A percentile compares a stretch with the other conserved stretches of the same genome.
These are phyloP conservation scores for Cyclotella distinguenda DNA, from an alignment of 108 stramenopile species.

Conservation along the genomic window DNA sequence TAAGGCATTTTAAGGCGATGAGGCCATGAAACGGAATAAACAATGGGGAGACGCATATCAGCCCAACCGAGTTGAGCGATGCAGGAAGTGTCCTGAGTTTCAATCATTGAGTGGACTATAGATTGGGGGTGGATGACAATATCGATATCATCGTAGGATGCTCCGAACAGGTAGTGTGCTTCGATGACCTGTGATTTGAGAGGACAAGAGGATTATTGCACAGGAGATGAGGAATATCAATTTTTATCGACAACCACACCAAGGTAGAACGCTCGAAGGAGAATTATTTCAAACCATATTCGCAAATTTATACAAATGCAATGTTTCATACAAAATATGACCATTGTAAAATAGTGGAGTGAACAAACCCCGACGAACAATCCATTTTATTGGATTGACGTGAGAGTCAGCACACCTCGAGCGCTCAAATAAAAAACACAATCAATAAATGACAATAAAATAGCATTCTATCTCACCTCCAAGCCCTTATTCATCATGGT, in stretches of 20 bases:
- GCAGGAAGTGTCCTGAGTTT: constrained; percentile 95
- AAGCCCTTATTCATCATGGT: constrained; percentile 99
- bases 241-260: not conserved
- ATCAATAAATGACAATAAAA: not conserved
- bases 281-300: no score
- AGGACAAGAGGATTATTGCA: not conserved
- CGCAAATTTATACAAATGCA: no score
- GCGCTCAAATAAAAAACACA: no score
- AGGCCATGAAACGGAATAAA: constrained; percentile 96
- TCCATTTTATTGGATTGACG: no score
- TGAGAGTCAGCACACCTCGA: no score
- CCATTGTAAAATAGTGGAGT: no score
- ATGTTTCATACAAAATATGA: no score
- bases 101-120: constrained; percentile 95
- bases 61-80: constrained; percentile 96
- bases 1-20: constrained; percentile 92
- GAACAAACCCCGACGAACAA: no score
- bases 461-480: constrained; percentile 63
- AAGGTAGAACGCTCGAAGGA: no score
- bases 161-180: constrained; percentile 96
- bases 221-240: not conserved
- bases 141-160: constrained; percentile 96
- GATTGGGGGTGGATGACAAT: constrained; percentile 97
- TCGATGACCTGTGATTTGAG: constrained; percentile 80
- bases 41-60: constrained; percentile 95